phyloP scores from a whole-genome alignment of 2,329 filamentous ascomycete species.

The Ambrosiella beaveri region DNA sequence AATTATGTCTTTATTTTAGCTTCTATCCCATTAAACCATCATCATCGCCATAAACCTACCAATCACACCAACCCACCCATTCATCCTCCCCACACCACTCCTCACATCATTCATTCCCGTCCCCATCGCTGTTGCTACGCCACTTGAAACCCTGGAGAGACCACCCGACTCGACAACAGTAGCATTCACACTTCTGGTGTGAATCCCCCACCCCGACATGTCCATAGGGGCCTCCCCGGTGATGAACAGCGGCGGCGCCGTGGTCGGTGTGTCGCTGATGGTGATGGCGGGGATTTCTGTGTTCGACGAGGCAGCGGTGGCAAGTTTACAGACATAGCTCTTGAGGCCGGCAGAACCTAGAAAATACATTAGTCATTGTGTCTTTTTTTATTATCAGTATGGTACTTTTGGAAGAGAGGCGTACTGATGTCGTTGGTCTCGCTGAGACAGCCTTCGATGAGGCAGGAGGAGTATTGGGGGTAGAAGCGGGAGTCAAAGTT shows the following conservation, averaged over 20 bases:
- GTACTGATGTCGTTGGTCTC: background rate
- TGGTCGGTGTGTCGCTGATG: background rate
- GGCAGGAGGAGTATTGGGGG: slow-evolving; percentile 12
- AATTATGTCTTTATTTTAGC: too few species aligned
- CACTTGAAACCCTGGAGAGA: too few species aligned
- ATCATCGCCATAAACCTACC: too few species aligned
- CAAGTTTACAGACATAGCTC: background rate
- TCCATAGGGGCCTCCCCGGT: background rate
- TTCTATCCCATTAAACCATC: too few species aligned
- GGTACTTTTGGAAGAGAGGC: background rate
- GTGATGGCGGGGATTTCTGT: background rate
- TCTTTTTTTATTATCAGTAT: background rate
- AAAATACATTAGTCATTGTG: background rate
- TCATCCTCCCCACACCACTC: background rate
- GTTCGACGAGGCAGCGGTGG: background rate
- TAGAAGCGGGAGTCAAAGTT: slow-evolving; percentile 8
- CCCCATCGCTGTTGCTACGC: background rate
- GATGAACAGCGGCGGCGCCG: background rate
- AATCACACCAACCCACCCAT: background rate
- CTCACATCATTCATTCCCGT: background rate
- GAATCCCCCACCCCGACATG: background rate
- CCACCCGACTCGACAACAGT: too few species aligned
- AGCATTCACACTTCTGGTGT: background rate
- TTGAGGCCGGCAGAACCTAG: background rate
- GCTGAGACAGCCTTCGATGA: slow-evolving; percentile 12